phyloP scores from a whole-genome alignment of 176 grass and related monocot species.

The Areca catechu region DNA sequence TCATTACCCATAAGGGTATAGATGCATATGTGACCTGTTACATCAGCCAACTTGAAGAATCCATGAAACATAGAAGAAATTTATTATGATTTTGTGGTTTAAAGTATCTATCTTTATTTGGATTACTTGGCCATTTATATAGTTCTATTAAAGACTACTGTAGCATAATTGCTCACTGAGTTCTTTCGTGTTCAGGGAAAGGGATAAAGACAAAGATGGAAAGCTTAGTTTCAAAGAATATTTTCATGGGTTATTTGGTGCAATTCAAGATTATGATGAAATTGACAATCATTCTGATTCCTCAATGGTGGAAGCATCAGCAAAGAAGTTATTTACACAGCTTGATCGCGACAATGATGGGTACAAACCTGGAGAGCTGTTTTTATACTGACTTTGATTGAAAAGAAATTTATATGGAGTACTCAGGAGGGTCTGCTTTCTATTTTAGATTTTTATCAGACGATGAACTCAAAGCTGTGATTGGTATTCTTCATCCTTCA shows the following conservation, averaged over 20 bases:
- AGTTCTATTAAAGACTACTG: too few species aligned
- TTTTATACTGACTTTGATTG: not conserved
- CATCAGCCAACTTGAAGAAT: too few species aligned
- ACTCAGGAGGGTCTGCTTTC: not conserved
- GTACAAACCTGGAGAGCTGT: conserved; percentile 24
- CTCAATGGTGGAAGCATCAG: conserved; percentile 26
- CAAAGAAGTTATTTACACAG: conserved; percentile 54
- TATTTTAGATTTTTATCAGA: conserved; percentile 58
- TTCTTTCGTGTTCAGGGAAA: conserved; percentile 10
- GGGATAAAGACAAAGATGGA: conserved; percentile 63
- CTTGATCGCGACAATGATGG: conserved; percentile 77
- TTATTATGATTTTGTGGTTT: too few species aligned
- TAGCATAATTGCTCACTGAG: too few species aligned
- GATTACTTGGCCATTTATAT: too few species aligned
- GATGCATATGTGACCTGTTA: too few species aligned
- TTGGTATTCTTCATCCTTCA: conserved; percentile 69
- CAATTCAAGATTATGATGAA: conserved; percentile 57
- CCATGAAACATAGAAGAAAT: too few species aligned
- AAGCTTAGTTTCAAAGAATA: conserved; percentile 81
- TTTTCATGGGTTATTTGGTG: conserved; percentile 43
- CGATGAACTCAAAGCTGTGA: conserved; percentile 57
- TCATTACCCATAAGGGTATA: too few species aligned
- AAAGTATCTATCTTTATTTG: too few species aligned
- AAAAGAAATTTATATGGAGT: not conserved
- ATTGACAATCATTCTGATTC: conserved; percentile 16